Conservation (phyloP, 1,284 basidiomycete genomes). For the Ustilago vetiveriae region DNA sequence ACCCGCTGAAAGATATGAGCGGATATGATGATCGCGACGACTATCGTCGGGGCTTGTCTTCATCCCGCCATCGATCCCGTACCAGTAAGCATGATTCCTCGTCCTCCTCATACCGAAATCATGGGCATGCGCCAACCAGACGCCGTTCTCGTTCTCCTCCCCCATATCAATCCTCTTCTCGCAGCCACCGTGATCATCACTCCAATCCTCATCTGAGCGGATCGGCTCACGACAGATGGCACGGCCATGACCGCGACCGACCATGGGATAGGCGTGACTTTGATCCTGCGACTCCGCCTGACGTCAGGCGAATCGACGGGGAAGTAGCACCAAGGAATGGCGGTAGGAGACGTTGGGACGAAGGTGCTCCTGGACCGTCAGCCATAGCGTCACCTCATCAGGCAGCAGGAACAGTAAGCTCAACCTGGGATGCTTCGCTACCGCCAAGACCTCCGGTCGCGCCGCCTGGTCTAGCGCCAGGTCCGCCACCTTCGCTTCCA, state of each 20-base stretch:
- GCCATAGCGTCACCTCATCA: not conserved
- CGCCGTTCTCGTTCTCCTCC: constrained; percentile 54
- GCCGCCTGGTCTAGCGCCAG: constrained; percentile 21
- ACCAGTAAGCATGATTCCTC: constrained; percentile 54
- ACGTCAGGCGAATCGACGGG: constrained; percentile 2
- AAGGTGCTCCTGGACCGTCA: constrained; percentile 13
- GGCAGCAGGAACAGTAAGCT: not conserved
- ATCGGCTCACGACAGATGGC: constrained; percentile 6
- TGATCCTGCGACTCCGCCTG: not conserved
- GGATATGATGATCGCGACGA: constrained; percentile 38
- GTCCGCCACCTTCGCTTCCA: constrained; percentile 21
- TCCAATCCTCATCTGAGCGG: constrained; percentile 11
- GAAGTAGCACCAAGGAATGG: not conserved
- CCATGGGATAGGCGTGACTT: constrained; percentile 25
- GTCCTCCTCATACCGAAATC: constrained; percentile 33
- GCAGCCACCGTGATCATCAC: constrained; percentile 27
- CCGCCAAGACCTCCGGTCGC: constrained; percentile 20
- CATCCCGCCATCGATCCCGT: constrained; percentile 33
- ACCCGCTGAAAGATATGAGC: constrained; percentile 14
- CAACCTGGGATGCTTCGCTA: not conserved
- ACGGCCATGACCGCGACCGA: constrained; percentile 17
- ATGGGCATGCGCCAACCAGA: constrained; percentile 47
- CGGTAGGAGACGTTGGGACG: constrained; percentile 32
- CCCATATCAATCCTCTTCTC: constrained; percentile 35
- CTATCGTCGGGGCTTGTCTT: constrained; percentile 17